Base-by-base conservation (phyloP, 306 rosid genomes). In the Prunus kanzakura region DNA sequence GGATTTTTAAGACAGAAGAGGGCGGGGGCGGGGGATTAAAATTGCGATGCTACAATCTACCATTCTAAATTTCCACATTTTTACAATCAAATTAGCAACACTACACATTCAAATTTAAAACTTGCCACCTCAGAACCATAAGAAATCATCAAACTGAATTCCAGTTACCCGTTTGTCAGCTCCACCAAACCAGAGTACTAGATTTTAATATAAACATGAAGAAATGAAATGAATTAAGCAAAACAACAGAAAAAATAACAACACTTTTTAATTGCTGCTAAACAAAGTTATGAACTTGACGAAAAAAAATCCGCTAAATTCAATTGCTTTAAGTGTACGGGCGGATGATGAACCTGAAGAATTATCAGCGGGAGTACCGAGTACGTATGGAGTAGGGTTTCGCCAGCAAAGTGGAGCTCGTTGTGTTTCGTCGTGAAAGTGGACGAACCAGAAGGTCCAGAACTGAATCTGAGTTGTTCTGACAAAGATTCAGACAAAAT, bases 311-410 rank as follows among this genome's bases (percentile, higher is more conserved):
- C 20, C 35, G 16, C 6, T 18, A 49, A 74, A 83, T 49, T 80
- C 68, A 73, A 80, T 29, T 15, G 49, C 67, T 30, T 43, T 45
- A 61, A 65, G 41, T 0, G 35, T 19, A 18, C 65, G 19, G 38
- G 43, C 43, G 43, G 43, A 38, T 38, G 43, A 25, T 2, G 46
- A 62, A 9, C 61, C 68, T 30, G 13, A 6, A 3, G 22, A 12
- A 13, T 62, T 68, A 67, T 77, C 75, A 46, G 45, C 11, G 51
- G 55, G 2, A 16, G 67, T 60, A 58, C 64, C 18, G 64, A 58
- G 41, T 29, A 16, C 43, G 30, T 11, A 73, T 82, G 69, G 82
- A 89, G 82, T 86, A 87, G 92, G 90, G 89, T 86, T 91, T 81
- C 20, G 58, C 62, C 25, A 69, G 25, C 51, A 22, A 38, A 19